A percentile compares a stretch with the other conserved stretches of the same genome.
These are phyloP conservation scores for Fremontodendron californicum DNA, from an alignment of 345 rosid species.

Conservation along the genomic window DNA sequence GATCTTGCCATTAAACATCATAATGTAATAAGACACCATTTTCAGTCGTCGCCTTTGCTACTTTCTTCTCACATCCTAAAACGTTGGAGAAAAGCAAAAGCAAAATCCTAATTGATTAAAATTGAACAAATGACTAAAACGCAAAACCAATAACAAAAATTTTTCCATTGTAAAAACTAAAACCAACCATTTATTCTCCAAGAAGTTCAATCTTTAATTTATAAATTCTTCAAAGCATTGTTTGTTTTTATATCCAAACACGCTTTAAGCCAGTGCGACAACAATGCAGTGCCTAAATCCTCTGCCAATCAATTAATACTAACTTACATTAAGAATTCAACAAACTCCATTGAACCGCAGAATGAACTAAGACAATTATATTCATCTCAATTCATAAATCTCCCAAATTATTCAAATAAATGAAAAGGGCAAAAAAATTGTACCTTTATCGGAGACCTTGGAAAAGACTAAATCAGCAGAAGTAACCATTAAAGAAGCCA, in stretches of 20 bases:
- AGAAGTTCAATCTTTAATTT: neutral
- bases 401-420: neutral
- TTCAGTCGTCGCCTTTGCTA: neutral
- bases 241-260: neutral
- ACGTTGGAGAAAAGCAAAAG: neutral
- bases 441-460: slow-evolving; percentile 95
- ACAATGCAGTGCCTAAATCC: neutral
- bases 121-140: neutral
- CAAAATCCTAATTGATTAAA: neutral
- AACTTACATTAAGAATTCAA: neutral
- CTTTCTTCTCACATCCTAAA: neutral
- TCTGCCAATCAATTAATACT: neutral
- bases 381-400: neutral
- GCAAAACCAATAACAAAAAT: neutral
- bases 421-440: neutral
- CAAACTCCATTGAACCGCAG: neutral
- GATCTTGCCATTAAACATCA: neutral
- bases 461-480: slow-evolving; percentile 83
- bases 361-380: neutral
- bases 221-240: neutral
- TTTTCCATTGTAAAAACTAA: neutral
- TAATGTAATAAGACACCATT: neutral
- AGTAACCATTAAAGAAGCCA: slow-evolving; percentile 77
- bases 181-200: neutral
- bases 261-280: neutral